Evolutionary conservation across 2,329 filamentous ascomycete species (phyloP).

Genomic region (Aspergillus sp.): DNA sequence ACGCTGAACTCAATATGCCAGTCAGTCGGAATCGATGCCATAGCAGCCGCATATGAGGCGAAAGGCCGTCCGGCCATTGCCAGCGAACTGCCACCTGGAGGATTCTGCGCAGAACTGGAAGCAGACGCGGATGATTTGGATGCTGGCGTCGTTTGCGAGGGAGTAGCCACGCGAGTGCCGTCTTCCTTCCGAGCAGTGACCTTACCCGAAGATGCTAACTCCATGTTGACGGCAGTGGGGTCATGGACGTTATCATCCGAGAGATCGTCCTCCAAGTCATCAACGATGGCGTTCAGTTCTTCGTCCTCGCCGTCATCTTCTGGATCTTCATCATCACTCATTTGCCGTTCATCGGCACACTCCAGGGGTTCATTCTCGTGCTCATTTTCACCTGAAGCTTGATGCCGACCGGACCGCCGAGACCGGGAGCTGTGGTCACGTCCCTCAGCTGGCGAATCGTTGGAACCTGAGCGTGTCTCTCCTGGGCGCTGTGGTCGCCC

Average conservation of each 20-base stretch:
- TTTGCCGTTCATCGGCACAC: slow-evolving; percentile 86
- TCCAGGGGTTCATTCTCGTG: slow-evolving; percentile 73
- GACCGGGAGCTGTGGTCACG: slow-evolving; percentile 47
- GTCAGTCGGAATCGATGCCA: slow-evolving; percentile 79
- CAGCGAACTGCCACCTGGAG: slow-evolving; percentile 46
- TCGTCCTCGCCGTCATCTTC: slow-evolving; percentile 60
- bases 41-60: slow-evolving; percentile 77
- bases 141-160: slow-evolving; percentile 61
- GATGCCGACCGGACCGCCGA: slow-evolving; percentile 64
- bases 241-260: slow-evolving; percentile 73
- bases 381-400: slow-evolving; percentile 60
- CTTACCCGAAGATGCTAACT: slow-evolving; percentile 81
- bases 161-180: slow-evolving; percentile 81
- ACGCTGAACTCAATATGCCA: slow-evolving; percentile 98
- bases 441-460: slow-evolving; percentile 44
- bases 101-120: slow-evolving; percentile 25
- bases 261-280: slow-evolving; percentile 83
- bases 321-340: slow-evolving; percentile 68
- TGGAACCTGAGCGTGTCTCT: slow-evolving; percentile 31
- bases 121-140: slow-evolving; percentile 45
- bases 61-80: slow-evolving; percentile 61
- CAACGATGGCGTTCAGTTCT: slow-evolving; percentile 83
- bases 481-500: slow-evolving; percentile 20
- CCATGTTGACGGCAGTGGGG: slow-evolving; percentile 86
- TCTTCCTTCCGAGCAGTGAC: slow-evolving; percentile 91